phyloP scores from a whole-genome alignment of 345 rosid genomes.

The Gossypium australe region DNA sequence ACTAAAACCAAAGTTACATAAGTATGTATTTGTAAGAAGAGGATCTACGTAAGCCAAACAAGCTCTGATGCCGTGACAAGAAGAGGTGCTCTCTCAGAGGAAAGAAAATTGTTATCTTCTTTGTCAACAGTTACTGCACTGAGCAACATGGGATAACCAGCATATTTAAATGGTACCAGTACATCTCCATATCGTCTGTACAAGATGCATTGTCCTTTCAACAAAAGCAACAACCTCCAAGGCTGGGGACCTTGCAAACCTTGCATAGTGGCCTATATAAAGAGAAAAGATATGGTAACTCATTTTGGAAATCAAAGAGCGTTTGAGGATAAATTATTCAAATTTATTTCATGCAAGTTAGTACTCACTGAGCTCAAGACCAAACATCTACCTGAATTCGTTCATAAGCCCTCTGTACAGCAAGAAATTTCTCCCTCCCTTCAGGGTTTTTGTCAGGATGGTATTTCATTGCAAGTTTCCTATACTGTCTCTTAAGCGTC shows the following conservation, averaged over 20 bases:
- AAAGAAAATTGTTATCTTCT: constrained; percentile 88
- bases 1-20: constrained; percentile 9
- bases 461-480: constrained; percentile 98
- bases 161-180: constrained; percentile 94
- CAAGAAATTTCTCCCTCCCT: constrained; percentile 96
- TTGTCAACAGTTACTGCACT: constrained; percentile 84
- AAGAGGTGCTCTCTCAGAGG: constrained; percentile 84
- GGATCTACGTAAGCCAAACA: constrained; percentile 75
- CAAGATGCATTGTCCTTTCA: constrained; percentile 94
- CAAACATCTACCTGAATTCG: constrained; percentile 76
- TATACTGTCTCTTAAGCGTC: constrained; percentile 93
- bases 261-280: constrained; percentile 90
- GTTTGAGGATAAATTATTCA: neutral
- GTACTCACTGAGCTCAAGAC: neutral
- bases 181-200: constrained; percentile 79
- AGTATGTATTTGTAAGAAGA: constrained; percentile 10
- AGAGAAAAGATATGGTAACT: constrained; percentile 13
- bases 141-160: constrained; percentile 98
- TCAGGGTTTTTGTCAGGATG: constrained; percentile 99
- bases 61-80: constrained; percentile 99
- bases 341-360: constrained; percentile 12
- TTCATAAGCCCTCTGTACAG: constrained; percentile 97
- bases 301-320: neutral
- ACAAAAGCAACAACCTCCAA: constrained; percentile 91
- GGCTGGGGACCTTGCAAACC: constrained; percentile 99